phyloP scores from a whole-genome alignment of 768 basidiomycete species.

The Rhodotorula paludigena region DNA sequence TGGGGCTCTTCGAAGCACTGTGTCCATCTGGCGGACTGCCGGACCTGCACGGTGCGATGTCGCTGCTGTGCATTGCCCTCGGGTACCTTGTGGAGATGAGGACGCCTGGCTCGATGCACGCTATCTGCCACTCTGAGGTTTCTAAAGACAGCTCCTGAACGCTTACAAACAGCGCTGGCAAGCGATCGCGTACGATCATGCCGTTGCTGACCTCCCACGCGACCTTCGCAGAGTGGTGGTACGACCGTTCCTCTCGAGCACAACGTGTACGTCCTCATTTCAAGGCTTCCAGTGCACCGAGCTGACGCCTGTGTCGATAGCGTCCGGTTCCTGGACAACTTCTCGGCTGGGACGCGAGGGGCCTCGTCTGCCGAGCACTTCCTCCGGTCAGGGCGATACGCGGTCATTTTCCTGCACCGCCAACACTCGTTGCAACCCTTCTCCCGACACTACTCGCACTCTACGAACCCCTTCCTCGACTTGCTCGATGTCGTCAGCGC shows the following conservation, averaged over 20 bases:
- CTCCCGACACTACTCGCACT: conserved; percentile 95
- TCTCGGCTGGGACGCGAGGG: conserved; percentile 97
- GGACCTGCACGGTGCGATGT: too few species aligned
- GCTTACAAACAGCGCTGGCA: too few species aligned
- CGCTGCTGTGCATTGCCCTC: too few species aligned
- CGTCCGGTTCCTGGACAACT: conserved; percentile 97
- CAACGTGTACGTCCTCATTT: conserved; percentile 93
- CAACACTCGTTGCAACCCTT: conserved; percentile 97
- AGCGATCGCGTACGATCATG: too few species aligned
- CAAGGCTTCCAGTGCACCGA: too few species aligned
- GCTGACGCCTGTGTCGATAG: conserved; percentile 56
- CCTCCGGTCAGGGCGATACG: conserved; percentile 75
- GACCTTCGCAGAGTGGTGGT: conserved; percentile 72
- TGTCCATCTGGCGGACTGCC: too few species aligned
- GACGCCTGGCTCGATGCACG: too few species aligned
- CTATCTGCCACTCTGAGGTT: too few species aligned
- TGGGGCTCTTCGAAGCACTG: background rate
- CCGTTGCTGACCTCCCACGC: background rate
- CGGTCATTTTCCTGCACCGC: conserved; percentile 97
- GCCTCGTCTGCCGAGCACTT: conserved; percentile 98
- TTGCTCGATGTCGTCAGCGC: conserved; percentile 74
- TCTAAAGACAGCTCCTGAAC: too few species aligned
- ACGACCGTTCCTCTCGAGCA: conserved; percentile 97
- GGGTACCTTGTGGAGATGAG: too few species aligned
- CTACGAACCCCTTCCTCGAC: conserved; percentile 95